Percentiles rank a stretch among this genome's conserved stretches.
phyloP scores from a whole-genome alignment of 2,329 filamentous ascomycete species.

The Neopestalotiopsis rosae region DNA sequence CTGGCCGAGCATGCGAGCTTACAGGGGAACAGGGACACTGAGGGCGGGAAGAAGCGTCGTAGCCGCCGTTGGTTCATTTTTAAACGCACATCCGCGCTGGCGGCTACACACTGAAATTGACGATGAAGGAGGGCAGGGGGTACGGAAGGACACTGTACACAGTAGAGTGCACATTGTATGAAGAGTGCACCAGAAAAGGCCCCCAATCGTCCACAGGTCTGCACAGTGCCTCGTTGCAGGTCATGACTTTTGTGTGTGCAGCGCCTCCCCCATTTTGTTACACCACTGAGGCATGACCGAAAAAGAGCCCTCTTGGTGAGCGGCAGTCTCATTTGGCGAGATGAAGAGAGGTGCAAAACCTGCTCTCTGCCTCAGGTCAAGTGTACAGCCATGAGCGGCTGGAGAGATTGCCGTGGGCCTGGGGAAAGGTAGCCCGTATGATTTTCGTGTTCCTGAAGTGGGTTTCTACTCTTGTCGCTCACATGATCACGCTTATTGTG shows the following conservation, averaged over 20 bases:
- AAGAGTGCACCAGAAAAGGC: neutral
- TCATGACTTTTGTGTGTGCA: neutral
- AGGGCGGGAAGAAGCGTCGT: slow-evolving; percentile 19
- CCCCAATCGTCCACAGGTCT: neutral
- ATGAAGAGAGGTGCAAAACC: slow-evolving; percentile 2
- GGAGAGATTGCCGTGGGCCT: slow-evolving; percentile 20
- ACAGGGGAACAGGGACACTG: slow-evolving; percentile 12
- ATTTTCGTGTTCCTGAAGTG: slow-evolving; percentile 24
- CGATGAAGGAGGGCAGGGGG: neutral
- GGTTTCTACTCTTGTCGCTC: slow-evolving; percentile 19
- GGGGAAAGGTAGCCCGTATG: slow-evolving; percentile 23
- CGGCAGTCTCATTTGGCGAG: slow-evolving; percentile 12
- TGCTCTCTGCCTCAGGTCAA: neutral
- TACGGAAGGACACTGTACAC: neutral
- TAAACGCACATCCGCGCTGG: slow-evolving; percentile 7
- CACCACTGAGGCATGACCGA: slow-evolving; percentile 11
- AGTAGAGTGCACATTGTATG: neutral
- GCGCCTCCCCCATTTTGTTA: slow-evolving; percentile 14
- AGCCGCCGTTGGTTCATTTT: slow-evolving; percentile 5
- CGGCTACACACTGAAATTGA: neutral
- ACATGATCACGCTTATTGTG: neutral
- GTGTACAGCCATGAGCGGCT: slow-evolving; percentile 21
- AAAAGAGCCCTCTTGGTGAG: neutral
- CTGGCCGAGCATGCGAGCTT: neutral
- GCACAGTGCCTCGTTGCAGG: neutral